Conservation (phyloP, 2,329 filamentous ascomycete species). For the Sclerotinia spermophila region DNA sequence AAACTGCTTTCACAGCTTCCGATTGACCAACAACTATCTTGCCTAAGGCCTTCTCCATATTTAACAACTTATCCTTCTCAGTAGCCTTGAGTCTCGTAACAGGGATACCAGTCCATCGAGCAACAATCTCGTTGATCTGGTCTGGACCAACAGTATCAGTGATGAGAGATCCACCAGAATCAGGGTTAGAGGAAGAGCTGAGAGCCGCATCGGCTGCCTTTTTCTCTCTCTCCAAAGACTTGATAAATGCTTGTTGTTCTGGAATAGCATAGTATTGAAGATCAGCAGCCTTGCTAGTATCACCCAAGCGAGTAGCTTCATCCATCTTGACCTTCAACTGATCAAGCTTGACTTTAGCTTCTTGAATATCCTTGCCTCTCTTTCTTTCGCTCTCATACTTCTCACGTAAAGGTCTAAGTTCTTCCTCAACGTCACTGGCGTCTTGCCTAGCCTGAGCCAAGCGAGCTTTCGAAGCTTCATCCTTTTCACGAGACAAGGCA, state of each 20-base stretch:
- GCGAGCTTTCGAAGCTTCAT: slow-evolving; percentile 83
- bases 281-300: slow-evolving; percentile 85
- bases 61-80: slow-evolving; percentile 96
- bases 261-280: slow-evolving; percentile 97
- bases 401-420: slow-evolving; percentile 84
- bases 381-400: slow-evolving; percentile 94
- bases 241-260: slow-evolving; percentile 79
- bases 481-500: slow-evolving; percentile 87
- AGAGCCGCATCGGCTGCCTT: slow-evolving; percentile 69
- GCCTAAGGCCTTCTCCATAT: slow-evolving; percentile 86
- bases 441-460: slow-evolving; percentile 82
- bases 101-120: slow-evolving; percentile 96
- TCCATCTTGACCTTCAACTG: slow-evolving; percentile 87
- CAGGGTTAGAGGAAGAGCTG: slow-evolving; percentile 50
- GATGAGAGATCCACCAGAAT: slow-evolving; percentile 68
- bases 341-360: slow-evolving; percentile 93
- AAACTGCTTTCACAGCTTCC: slow-evolving; percentile 88
- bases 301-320: slow-evolving; percentile 82
- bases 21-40: slow-evolving; percentile 89
- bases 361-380: slow-evolving; percentile 86
- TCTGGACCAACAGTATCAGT: slow-evolving; percentile 94
- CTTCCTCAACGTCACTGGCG: slow-evolving; percentile 90
- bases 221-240: slow-evolving; percentile 76
- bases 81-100: slow-evolving; percentile 90
- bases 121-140: slow-evolving; percentile 98